A percentile compares a stretch with the other conserved stretches of the same genome.
Evolutionary conservation across 2,329 filamentous ascomycete species (phyloP).

Genomic region (Epichloe sibirici): DNA sequence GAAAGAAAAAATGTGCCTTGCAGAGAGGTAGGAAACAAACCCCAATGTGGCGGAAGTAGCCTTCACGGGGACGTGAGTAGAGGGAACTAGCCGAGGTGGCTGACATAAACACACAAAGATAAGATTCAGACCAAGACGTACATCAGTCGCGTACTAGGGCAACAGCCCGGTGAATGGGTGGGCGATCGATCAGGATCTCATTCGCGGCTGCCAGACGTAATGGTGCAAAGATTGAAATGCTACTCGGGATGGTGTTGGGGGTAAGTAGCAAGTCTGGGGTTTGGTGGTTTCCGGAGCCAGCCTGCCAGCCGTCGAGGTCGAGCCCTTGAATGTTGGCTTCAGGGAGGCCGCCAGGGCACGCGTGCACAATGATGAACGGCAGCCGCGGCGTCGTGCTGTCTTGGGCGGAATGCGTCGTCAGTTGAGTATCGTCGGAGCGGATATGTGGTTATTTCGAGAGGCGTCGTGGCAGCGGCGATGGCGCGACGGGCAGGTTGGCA

Average conservation of each 20-base stretch:
- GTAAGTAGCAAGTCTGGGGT: not conserved
- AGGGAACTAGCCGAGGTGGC: not conserved
- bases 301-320: not conserved
- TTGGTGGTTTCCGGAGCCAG: not conserved
- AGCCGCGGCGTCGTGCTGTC: not conserved
- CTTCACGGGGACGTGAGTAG: constrained; percentile 1
- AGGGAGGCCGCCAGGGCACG: not conserved
- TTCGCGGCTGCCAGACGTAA: not conserved
- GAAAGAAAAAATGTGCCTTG: not conserved
- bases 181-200: constrained; percentile 1
- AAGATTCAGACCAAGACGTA: not conserved
- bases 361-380: not conserved
- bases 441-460: not conserved
- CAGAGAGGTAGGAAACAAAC: not conserved
- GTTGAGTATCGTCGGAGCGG: not conserved
- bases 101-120: not conserved
- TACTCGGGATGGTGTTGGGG: not conserved
- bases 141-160: constrained; percentile 3
- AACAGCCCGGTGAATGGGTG: constrained; percentile 3
- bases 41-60: not conserved
- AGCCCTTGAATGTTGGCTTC: not conserved
- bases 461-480: not conserved
- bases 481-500: not conserved
- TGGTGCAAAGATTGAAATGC: not conserved
- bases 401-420: not conserved